A percentile compares a stretch with the other conserved stretches of the same genome.
Conservation (phyloP, 1,284 basidiomycete species). For the Filobasidium uniguttulatum region DNA sequence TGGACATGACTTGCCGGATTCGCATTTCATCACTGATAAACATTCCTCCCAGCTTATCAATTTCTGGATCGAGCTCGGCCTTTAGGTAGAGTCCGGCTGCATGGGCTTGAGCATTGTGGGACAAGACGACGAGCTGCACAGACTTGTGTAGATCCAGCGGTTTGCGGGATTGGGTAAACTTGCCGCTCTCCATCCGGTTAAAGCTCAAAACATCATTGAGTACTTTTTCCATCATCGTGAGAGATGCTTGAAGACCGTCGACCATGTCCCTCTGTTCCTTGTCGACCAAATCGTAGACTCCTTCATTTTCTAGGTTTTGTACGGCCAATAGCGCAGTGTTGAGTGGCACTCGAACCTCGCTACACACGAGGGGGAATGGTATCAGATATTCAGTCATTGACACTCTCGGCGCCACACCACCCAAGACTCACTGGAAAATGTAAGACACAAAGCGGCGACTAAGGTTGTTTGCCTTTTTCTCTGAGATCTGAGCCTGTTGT, state of each 20-base stretch:
- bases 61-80: constrained; percentile 55
- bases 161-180: constrained; percentile 38
- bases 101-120: constrained; percentile 58
- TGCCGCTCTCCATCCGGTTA: constrained; percentile 39
- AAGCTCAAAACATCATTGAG: constrained; percentile 63
- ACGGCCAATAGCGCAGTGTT: constrained; percentile 79
- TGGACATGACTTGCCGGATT: constrained; percentile 40
- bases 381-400: not conserved
- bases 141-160: constrained; percentile 74
- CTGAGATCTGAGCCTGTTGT: constrained; percentile 71
- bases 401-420: constrained; percentile 36
- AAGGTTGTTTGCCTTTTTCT: constrained; percentile 61
- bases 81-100: constrained; percentile 55
- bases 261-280: constrained; percentile 32
- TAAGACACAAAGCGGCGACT: constrained; percentile 66
- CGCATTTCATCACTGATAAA: constrained; percentile 49
- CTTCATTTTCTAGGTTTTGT: constrained; percentile 69
- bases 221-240: constrained; percentile 59
- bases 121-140: constrained; percentile 63
- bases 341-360: constrained; percentile 54
- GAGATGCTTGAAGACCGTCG: constrained; percentile 52
- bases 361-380: not conserved
- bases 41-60: constrained; percentile 48
- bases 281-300: constrained; percentile 25
- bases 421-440: constrained; percentile 52